Conservation (phyloP, 2,329 filamentous ascomycete genomes). For the Lasiodiplodia citricola region DNA sequence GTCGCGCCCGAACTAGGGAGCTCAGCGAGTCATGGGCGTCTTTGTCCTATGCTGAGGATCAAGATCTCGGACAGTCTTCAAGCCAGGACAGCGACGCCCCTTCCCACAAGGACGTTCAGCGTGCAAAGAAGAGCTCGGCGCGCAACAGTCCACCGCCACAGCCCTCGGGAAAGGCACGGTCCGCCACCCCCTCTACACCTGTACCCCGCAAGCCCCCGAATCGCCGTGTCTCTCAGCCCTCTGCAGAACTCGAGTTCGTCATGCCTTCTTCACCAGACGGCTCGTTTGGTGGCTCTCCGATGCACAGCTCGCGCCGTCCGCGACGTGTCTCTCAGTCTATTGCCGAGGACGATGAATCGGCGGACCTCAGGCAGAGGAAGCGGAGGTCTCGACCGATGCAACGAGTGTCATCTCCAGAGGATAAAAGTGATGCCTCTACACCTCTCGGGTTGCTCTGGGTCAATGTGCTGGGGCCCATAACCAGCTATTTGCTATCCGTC, state of each 20-base stretch:
- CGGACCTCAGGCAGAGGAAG: background rate
- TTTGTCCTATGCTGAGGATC: constrained; percentile 34
- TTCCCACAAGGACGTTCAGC: background rate
- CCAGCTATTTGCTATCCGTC: constrained; percentile 61
- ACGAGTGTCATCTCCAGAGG: background rate
- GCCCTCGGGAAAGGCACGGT: constrained; percentile 24
- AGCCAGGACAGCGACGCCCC: constrained; percentile 2
- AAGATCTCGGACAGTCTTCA: constrained; percentile 31
- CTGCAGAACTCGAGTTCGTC: constrained; percentile 47
- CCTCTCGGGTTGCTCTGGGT: constrained; percentile 37
- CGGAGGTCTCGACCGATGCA: constrained; percentile 19
- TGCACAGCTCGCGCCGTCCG: background rate
- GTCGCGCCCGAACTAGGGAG: constrained; percentile 30
- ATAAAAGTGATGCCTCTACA: background rate
- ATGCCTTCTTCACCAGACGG: constrained; percentile 46
- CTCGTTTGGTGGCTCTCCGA: constrained; percentile 31
- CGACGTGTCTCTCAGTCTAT: constrained; percentile 5
- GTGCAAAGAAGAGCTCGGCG: background rate
- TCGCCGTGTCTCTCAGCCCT: constrained; percentile 28
- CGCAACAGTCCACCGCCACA: background rate
- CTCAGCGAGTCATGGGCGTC: constrained; percentile 42
- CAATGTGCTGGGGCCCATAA: constrained; percentile 41
- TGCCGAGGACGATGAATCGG: background rate
- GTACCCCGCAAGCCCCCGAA: constrained; percentile 2
- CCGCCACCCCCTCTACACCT: constrained; percentile 23